Base-by-base conservation (phyloP, 148 eudicot species). In the Rhododendron simsii region DNA sequence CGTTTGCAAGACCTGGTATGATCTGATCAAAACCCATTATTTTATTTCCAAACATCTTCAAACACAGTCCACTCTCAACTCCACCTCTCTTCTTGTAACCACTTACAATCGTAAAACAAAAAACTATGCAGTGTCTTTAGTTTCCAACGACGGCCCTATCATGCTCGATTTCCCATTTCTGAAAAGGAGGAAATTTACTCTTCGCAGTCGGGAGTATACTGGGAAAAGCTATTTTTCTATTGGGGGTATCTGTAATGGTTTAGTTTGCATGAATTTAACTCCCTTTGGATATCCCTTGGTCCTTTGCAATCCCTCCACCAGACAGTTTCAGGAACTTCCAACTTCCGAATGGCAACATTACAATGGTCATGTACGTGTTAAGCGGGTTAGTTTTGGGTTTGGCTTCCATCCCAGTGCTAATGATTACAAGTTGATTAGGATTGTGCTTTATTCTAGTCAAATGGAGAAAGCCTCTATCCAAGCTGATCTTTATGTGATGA, bases 1-100 rank as follows among this genome's bases (percentile, higher is more conserved):
- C 20, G 76, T 83, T 11, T 83, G 85, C 37, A 83, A 83, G 67
- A 21, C n/a, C 4, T 65, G 85, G 85, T 37, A 65, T 33, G n/a
- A 53, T 30, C 74, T 83, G 0, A 83, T 83, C 21, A 83, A 21
- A 35, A 65, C 23, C 78, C 45, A 57, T 57, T 26, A 35, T 83
- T 83, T 83, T 59, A 41, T 83, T 28, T 15, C 47, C 18, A 15
- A 30, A 4, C 85, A 83, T 28, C 12, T 65, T 10, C 13, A 5
- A 48, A 61, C 51, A 13, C 67, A 16, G 2, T 18, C 14, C 67
- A 21, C 67, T 61, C 67, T 9, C 51, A 16, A 21, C 21, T 5
- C 26, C 67, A 18, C n/a, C 21, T 5, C n/a, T 21, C n/a, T 23
- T 21, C 67, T 21, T 0, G 21, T 44, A 7, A 44, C 47, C 47